These are phyloP conservation scores for Phylloporus sp. DNA, from an alignment of 768 basidiomycete genomes.

Conservation along the genomic window DNA sequence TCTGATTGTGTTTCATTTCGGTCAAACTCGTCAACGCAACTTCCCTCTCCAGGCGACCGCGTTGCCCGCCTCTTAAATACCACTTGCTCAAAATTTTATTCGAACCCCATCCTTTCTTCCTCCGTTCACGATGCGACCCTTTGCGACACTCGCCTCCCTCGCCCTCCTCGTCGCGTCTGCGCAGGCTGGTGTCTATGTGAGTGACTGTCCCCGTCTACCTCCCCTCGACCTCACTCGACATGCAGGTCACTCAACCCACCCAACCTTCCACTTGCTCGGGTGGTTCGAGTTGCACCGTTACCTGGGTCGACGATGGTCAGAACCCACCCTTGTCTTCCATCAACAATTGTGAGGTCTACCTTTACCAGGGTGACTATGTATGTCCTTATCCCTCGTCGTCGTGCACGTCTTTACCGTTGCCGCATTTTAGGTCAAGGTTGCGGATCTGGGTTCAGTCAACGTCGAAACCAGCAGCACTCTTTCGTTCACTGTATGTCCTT, in stretches of 20 bases:
- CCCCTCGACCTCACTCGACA: neutral
- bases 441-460: conserved; percentile 40
- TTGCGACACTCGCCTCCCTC: conserved; percentile 11
- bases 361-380: conserved; percentile 58
- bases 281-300: conserved; percentile 49
- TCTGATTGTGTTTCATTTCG: conserved; percentile 12
- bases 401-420: neutral
- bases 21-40: neutral
- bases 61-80: conserved; percentile 31
- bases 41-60: neutral
- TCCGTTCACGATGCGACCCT: conserved; percentile 13
- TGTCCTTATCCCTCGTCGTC: conserved; percentile 14
- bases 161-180: conserved; percentile 20
- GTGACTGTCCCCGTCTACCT: neutral
- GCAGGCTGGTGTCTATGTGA: conserved; percentile 19
- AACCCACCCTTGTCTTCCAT: conserved; percentile 46
- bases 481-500: conserved; percentile 50
- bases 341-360: conserved; percentile 49
- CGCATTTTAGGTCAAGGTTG: conserved; percentile 42
- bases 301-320: conserved; percentile 63
- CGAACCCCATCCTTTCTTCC: neutral
- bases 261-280: conserved; percentile 45
- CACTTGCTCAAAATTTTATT: neutral
- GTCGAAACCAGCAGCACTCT: conserved; percentile 46
- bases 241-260: conserved; percentile 47